phyloP scores from a whole-genome alignment of 2,329 filamentous ascomycete species.

The Neospermospora avenae region DNA sequence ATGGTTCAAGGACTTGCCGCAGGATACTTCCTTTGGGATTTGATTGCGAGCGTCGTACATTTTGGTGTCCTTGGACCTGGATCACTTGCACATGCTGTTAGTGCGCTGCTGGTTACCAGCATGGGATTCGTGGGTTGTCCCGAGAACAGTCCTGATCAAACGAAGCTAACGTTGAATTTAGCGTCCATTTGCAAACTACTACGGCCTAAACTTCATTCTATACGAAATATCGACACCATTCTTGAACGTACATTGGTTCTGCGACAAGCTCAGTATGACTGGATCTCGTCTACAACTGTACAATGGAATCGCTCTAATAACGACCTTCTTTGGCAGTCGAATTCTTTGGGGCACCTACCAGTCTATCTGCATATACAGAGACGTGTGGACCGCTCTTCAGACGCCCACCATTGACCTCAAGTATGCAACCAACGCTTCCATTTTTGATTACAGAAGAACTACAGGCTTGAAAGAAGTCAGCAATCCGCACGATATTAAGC shows the following conservation, averaged over 20 bases:
- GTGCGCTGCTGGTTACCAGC: slow-evolving; percentile 57
- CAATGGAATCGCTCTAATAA: not conserved
- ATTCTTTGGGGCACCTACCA: not conserved
- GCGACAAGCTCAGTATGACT: not conserved
- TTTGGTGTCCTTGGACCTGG: slow-evolving; percentile 55
- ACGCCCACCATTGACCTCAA: not conserved
- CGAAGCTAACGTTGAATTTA: slow-evolving; percentile 35
- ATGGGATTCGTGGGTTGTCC: not conserved
- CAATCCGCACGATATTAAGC: not conserved
- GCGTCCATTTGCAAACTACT: slow-evolving; percentile 79
- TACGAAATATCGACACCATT: slow-evolving; percentile 82
- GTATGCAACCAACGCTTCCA: not conserved
- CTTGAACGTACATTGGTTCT: slow-evolving; percentile 63
- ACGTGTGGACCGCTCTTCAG: not conserved
- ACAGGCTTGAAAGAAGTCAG: not conserved
- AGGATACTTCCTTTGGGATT: slow-evolving; percentile 77
- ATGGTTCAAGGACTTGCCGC: slow-evolving; percentile 70
- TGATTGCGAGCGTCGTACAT: slow-evolving; percentile 63
- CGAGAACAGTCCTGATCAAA: not conserved
- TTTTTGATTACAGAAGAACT: not conserved
- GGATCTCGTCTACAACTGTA: not conserved
- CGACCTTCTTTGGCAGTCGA: not conserved
- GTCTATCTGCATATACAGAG: not conserved
- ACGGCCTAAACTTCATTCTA: slow-evolving; percentile 72
- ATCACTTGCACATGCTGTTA: slow-evolving; percentile 68